Evolutionary conservation across 1,284 basidiomycete genomes (phyloP), one percentile per base, ranked within the genome.

Genomic region (Ceratobasidium sp.): DNA sequence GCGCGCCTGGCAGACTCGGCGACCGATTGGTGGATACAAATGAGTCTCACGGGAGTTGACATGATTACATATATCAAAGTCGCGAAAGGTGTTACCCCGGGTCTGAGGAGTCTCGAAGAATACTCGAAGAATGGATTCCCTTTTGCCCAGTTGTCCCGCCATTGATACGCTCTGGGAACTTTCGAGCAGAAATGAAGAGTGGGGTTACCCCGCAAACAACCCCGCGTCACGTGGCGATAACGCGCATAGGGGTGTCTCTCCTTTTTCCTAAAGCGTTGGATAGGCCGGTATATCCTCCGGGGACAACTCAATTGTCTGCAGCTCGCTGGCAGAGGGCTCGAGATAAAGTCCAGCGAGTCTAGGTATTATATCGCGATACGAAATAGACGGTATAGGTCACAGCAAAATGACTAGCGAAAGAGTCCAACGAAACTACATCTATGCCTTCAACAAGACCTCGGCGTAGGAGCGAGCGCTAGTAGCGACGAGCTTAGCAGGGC

Each of bases 401-500:
- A 17, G 59, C 69, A 37, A 19, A 57, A 46, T 40, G 37, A 73
- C 57, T 46, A 73, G 1, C 65, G 56, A 57, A 61, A 22, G n/a
- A 73, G 57, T 32, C 43, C 52, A 40, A 69, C 52, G 9, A 69
- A 69, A 69, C 67, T 54, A 62, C 29, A 61, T 43, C 57, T 61
- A 73, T 29, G 69, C 56, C 69, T 62, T 73, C 22, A 44, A 11
- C 56, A 73, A 37, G 69, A 73, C 69, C 44, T 73, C 69, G 5
- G 69, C 69, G 69, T 73, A 73, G 40, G 69, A 73, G 57, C 69
- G 69, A n/a, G 69, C 69, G 32, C 69, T 73, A 25, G 69, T 73
- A 37, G 69, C 69, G 44, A 73, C 69, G 29, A 73, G 69, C 57
- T 52, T 73, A 46, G 69, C 69, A 29, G 69, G 69, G 44, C 57